Evolutionary conservation across 2,329 filamentous ascomycete species (phyloP).

Genomic region (Alternaria tenuissima): DNA sequence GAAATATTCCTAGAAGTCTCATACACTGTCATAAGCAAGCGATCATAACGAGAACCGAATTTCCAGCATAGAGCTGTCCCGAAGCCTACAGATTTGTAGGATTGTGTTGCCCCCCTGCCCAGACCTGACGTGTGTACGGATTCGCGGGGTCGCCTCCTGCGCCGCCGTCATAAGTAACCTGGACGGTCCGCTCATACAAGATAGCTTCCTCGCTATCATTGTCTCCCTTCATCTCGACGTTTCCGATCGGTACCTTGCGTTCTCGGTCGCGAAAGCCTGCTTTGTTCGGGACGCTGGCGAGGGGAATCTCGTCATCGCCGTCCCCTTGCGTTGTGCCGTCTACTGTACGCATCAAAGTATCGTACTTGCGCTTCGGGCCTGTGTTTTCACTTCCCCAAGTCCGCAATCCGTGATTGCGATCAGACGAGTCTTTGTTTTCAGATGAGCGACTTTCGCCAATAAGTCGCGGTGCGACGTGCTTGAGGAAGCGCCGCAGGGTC

Average conservation of each 20-base stretch:
- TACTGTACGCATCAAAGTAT: conserved; percentile 28
- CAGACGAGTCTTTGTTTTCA: conserved; percentile 12
- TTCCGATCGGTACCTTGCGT: conserved; percentile 3
- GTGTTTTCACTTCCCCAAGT: conserved; percentile 21
- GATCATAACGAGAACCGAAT: background rate
- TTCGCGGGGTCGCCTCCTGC: conserved; percentile 1
- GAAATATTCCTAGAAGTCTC: background rate
- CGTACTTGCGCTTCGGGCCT: conserved; percentile 20
- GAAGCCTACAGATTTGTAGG: background rate
- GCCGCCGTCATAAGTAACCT: conserved; percentile 24
- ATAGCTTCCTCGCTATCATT: conserved; percentile 31
- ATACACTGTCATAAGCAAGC: background rate
- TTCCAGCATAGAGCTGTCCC: background rate
- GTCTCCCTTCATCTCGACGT: conserved; percentile 10
- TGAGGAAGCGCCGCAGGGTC: conserved; percentile 53
- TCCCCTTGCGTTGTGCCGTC: conserved; percentile 8
- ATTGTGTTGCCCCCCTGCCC: background rate
- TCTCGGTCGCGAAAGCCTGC: conserved; percentile 1
- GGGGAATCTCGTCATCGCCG: conserved; percentile 16
- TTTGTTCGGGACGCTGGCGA: conserved; percentile 1
- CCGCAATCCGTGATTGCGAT: conserved; percentile 11
- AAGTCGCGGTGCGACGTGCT: conserved; percentile 45
- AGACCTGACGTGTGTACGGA: conserved; percentile 1
- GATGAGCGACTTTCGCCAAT: conserved; percentile 19
- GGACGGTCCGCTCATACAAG: conserved; percentile 27